Evolutionary conservation across 116 monocot species (phyloP).

Genomic region (Papilionanthe hybrid): DNA sequence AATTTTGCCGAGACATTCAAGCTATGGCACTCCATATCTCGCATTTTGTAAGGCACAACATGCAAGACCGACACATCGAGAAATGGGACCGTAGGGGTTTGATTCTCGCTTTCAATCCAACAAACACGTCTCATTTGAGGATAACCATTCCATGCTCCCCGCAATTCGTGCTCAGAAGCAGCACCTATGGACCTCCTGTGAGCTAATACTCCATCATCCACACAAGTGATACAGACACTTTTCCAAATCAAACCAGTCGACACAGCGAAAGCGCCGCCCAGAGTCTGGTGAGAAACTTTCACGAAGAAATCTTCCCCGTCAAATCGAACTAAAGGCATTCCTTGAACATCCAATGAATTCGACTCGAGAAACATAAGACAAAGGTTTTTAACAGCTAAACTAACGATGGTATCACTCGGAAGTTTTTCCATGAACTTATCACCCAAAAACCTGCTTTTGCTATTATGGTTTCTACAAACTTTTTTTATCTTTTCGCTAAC

Average conservation of each 20-base stretch:
- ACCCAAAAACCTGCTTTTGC: slow-evolving; percentile 23
- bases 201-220: slow-evolving; percentile 38
- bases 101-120: slow-evolving; percentile 61
- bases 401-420: slow-evolving; percentile 92
- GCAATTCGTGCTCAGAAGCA: slow-evolving; percentile 10
- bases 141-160: slow-evolving; percentile 25
- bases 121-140: slow-evolving; percentile 85
- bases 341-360: slow-evolving; percentile 32
- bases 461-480: slow-evolving; percentile 38
- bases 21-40: slow-evolving; percentile 86
- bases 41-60: slow-evolving; percentile 75
- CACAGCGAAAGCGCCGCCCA: slow-evolving; percentile 94
- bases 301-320: slow-evolving; percentile 64
- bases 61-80: slow-evolving; percentile 59
- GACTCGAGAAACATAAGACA: slow-evolving; percentile 75
- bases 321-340: slow-evolving; percentile 79
- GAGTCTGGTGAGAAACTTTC: slow-evolving; percentile 75
- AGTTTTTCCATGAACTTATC: slow-evolving; percentile 52
- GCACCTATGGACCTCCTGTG: slow-evolving; percentile 28
- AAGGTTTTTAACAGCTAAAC: slow-evolving; percentile 52
- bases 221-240: slow-evolving; percentile 62
- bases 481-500: slow-evolving; percentile 72
- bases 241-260: slow-evolving; percentile 71
- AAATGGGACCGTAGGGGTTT: slow-evolving; percentile 44
- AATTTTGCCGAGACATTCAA: slow-evolving; percentile 61